These are phyloP conservation scores for Linderniella brevidens DNA, from an alignment of 257 asterid species.

Conservation along the genomic window DNA sequence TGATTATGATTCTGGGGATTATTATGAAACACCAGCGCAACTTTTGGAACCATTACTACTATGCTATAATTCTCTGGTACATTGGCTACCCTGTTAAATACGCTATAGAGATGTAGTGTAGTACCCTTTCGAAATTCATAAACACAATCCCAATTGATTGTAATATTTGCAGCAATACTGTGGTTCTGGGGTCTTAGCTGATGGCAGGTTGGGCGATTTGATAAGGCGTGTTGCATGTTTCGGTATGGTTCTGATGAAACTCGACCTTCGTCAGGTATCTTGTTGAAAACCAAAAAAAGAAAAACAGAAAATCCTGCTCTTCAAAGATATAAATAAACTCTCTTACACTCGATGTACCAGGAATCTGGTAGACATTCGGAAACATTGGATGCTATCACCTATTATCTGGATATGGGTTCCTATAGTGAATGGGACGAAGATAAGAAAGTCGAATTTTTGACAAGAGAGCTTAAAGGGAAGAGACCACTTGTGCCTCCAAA, in stretches of 20 bases:
- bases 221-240: conserved; percentile 83
- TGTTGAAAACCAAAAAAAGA: neutral
- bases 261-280: conserved; percentile 94
- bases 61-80: conserved; percentile 88
- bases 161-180: conserved; percentile 51
- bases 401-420: conserved; percentile 75
- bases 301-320: neutral
- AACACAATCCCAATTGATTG: conserved; percentile 8
- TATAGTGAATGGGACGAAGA: conserved; percentile 96
- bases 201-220: conserved; percentile 83
- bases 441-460: conserved; percentile 67
- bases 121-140: conserved; percentile 4
- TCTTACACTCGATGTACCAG: conserved; percentile 24
- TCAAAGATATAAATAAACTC: neutral
- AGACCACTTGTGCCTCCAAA: conserved; percentile 79
- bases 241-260: conserved; percentile 93
- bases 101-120: conserved; percentile 5
- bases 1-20: conserved; percentile 63
- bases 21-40: conserved; percentile 78
- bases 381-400: conserved; percentile 82
- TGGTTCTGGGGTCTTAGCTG: conserved; percentile 84
- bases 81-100: conserved; percentile 4
- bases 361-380: conserved; percentile 92
- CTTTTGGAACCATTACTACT: conserved; percentile 72
- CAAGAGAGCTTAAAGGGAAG: conserved; percentile 85